phyloP scores from a whole-genome alignment of 768 basidiomycete species.

The Favolaschia claudopus region DNA sequence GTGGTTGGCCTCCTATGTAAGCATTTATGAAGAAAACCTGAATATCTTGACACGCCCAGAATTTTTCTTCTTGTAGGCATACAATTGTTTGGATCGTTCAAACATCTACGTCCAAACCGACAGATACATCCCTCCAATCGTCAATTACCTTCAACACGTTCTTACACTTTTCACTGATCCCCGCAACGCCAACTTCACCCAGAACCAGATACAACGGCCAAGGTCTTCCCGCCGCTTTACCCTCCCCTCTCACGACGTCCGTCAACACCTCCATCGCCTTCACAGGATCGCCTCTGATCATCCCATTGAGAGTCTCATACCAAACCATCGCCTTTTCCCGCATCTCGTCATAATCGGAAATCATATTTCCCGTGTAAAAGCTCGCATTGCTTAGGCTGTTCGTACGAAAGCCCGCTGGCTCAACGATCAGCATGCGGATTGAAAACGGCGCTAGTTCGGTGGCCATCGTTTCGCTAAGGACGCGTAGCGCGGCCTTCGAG shows the following conservation, averaged over 20 bases:
- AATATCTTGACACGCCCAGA: too few species aligned
- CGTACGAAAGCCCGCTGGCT: conserved; percentile 52
- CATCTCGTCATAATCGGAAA: conserved; percentile 43
- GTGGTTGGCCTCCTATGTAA: too few species aligned
- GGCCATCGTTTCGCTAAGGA: conserved; percentile 47
- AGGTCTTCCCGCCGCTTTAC: conserved; percentile 32
- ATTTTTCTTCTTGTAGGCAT: too few species aligned
- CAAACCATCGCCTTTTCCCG: conserved; percentile 29
- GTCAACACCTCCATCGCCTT: conserved; percentile 40
- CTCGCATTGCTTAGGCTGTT: conserved; percentile 34
- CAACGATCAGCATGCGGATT: conserved; percentile 48
- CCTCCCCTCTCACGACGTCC: conserved; percentile 44
- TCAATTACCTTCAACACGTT: conserved; percentile 33
- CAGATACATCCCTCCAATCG: conserved; percentile 38
- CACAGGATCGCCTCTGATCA: conserved; percentile 36
- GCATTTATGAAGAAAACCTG: too few species aligned
- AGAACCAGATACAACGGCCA: conserved; percentile 35
- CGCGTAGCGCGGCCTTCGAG: conserved; percentile 50
- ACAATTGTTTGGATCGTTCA: not conserved
- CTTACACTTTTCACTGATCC: conserved; percentile 33
- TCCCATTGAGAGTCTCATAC: conserved; percentile 13
- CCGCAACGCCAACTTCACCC: conserved; percentile 34
- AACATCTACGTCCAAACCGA: conserved; percentile 6
- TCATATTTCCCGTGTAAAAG: conserved; percentile 35
- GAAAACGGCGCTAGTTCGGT: conserved; percentile 46